Base-by-base conservation (phyloP, 2,329 filamentous ascomycete genomes). In the Neofusicoccum umdonicola region DNA sequence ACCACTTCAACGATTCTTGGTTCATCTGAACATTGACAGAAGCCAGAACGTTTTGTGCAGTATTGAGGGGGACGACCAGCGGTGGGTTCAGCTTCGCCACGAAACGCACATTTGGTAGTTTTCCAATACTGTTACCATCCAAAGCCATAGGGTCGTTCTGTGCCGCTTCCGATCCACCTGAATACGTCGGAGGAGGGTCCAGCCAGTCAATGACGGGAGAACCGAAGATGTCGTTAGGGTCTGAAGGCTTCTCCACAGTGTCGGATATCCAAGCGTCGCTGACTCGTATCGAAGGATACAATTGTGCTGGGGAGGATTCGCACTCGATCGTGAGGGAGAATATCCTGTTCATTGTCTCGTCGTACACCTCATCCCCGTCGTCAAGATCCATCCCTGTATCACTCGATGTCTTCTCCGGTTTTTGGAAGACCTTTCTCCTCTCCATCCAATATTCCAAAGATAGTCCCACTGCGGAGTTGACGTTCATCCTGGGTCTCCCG, bases 371-470 rank as follows among this genome's bases (percentile, higher is more conserved):
- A 37, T 77, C 75, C 35, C 78, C 65, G 62, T 74, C 73, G 56
- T 78, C 74, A 17, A 77, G 31, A 8, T 78, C 73, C 72, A 77
- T 76, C 7, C 37, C 17, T 9, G 56, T 47, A 9, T 62, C 64
- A n/a, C 77, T 73, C 73, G 56, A 35, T 15, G 63, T 47, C 51
- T 68, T 64, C 7, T 65, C 42, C n/a, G 63, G 64, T 37, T 65
- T 68, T 4, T 68, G 65, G 35, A 73, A 77, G 15, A 86, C 74
- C 17, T 44, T 12, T 52, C 85, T 82, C 63, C 82, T 80, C 69
- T 89, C 84, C 74, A 87, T 88, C 91, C 91, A 95, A 74, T 94
- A 96, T 68, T 92, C 89, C 44, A 95, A 71, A 56, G 85, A 87
- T 64, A 94, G 78, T 0, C 92, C 92, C 31, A 94, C 79, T 57